Base-by-base conservation (phyloP, 2,329 filamentous ascomycete species). In the Pseudopyrenochaeta lycopersici region DNA sequence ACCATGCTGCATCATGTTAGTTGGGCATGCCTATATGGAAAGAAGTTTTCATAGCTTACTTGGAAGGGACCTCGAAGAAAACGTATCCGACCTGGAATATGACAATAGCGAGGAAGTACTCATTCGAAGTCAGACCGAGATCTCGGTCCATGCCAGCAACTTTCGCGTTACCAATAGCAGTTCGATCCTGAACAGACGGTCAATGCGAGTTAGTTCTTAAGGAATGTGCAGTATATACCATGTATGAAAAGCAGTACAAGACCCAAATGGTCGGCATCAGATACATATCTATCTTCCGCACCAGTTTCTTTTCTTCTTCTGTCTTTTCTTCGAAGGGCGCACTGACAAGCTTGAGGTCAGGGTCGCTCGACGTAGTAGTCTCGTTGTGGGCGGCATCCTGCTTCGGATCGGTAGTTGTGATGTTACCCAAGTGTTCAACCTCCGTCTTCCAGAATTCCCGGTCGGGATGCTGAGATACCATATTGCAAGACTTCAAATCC, bases 61-160 rank as follows among this genome's bases (percentile, higher is more conserved):
- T 68, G 12, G 63, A 66, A 1, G 64, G 64, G 10, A 66, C 63
- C 38, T 68, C 62, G 4, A 63, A 63, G 31, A 66, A 54, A 21
- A 68, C 62, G 36, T 65, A 66, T 32, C 63, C 62, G 18, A 66
- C 42, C 42, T 64, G 63, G 27, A 65, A 66, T 7, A 66, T 60
- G 12, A 66, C 65, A 12, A 68, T 60, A 7, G 63, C 58, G 21
- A 67, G 58, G 27, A 64, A 66, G 47, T 67, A 89, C 56, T 88
- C 78, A 36, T 87, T 84, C 1, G 84, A 85, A n/a, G 31, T 57
- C 15, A 73, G 54, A 1, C 60, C 51, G 4, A 66, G 49, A 20
- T 67, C 59, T 9, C 21, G 48, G 15, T 54, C 63, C 38, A 71
- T 62, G 18, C 70, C 67, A 21, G 71, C 68, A 14, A 77, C 68